phyloP scores from a whole-genome alignment of 2,329 filamentous ascomycete genomes.

The Trichoderma arundinaceum region DNA sequence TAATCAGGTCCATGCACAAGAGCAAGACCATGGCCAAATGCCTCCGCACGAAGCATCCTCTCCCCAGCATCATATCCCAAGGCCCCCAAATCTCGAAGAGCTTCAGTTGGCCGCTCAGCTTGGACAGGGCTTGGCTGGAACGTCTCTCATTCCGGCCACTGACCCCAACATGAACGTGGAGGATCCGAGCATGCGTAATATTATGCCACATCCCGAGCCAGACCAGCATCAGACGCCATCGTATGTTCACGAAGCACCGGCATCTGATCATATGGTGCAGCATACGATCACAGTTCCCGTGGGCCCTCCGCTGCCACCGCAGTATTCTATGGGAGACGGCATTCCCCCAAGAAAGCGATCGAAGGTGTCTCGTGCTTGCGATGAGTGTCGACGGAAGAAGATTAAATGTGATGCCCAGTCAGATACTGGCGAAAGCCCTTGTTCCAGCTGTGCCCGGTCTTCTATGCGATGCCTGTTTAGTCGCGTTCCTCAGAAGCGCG shows the following conservation, averaged over 20 bases:
- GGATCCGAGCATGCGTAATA: conserved; percentile 51
- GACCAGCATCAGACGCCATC: conserved; percentile 46
- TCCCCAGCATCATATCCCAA: conserved; percentile 50
- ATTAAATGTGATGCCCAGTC: conserved; percentile 85
- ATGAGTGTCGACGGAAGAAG: conserved; percentile 88
- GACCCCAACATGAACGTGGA: conserved; percentile 53
- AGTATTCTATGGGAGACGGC: conserved; percentile 58
- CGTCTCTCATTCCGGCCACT: conserved; percentile 56
- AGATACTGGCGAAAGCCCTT: conserved; percentile 74
- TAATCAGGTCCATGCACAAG: conserved; percentile 41
- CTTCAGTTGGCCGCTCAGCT: conserved; percentile 64
- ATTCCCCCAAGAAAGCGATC: conserved; percentile 76
- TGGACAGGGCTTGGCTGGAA: conserved; percentile 57
- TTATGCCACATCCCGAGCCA: conserved; percentile 51
- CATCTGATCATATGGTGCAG: conserved; percentile 46
- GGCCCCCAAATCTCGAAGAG: conserved; percentile 58
- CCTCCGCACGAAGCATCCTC: conserved; percentile 46
- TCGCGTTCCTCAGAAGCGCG: conserved; percentile 84
- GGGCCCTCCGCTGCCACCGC: conserved; percentile 46
- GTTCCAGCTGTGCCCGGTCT: conserved; percentile 80
- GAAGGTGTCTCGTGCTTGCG: conserved; percentile 87
- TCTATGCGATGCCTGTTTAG: conserved; percentile 83
- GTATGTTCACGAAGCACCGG: conserved; percentile 48
- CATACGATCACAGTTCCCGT: conserved; percentile 47
- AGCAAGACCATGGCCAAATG: conserved; percentile 42